Evolutionary conservation across 805 yeast species (phyloP), one percentile per base, ranked within the genome.

Genomic region (Hanseniaspora jakobsenii): DNA sequence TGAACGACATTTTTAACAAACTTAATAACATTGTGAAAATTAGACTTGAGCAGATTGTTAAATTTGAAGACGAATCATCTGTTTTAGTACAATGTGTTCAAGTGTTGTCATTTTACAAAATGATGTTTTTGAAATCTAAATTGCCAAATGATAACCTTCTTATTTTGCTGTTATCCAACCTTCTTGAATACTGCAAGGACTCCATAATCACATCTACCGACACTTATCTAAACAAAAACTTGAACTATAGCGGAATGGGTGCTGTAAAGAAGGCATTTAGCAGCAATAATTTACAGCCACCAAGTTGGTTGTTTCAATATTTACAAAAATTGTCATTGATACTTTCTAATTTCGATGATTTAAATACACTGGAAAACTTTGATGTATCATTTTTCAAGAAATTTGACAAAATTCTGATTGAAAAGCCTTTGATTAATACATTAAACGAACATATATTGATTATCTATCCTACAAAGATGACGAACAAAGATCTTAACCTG

Each of bases 291-390:
- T 63, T 82, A 18, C 73, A 78, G 49, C 77, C 94, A 4, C 95
- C 96, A 0, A 93, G 82, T 48, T 87, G 93, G 86, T 62, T 82
- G 18, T 65, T 72, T 38, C 78, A 74, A n/a, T 76, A 78, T 51
- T 69, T 60, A 23, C 50, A 47, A 32, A 52, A 54, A 36, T 21
- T 80, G 38, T 64, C 73, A 0, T 79, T 75, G 13, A 64, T 81
- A 23, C 65, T 78, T 47, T 74, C 75, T 1, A 59, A 83, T 2
- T 69, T 81, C 49, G 76, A 74, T 42, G 46, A 42, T 42, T 42
- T 35, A 22, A 57, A 50, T 18, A 32, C 48, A 5, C 49, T 64
- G 51, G 47, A 53, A 2, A 32, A 37, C 13, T 46, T 46, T 48
- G 32, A 52, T 16, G 23, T 53, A 9, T 53, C 65, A 7, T 57